Conservation (phyloP, 495 filamentous ascomycete genomes). For the Penicillium paxilli region DNA sequence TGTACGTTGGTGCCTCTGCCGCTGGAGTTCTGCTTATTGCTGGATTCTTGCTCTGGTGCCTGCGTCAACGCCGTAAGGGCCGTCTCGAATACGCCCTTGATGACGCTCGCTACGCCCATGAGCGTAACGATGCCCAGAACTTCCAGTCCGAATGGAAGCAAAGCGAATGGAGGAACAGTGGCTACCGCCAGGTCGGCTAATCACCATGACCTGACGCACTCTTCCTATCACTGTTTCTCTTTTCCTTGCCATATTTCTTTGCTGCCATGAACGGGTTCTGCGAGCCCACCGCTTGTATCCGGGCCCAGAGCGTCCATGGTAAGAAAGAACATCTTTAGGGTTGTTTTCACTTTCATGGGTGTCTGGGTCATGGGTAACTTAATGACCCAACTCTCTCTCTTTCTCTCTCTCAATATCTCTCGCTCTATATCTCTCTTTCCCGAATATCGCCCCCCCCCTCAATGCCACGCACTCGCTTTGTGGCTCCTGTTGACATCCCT, state of each 20-base stretch:
- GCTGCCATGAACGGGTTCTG: slow-evolving; percentile 17
- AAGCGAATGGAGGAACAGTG: slow-evolving; percentile 38
- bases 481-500: neutral
- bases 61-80: slow-evolving; percentile 67
- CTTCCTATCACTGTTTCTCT: neutral
- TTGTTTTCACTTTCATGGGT: neutral
- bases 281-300: slow-evolving; percentile 4
- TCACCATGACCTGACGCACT: neutral
- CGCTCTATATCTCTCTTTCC: neutral
- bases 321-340: neutral
- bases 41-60: slow-evolving; percentile 57
- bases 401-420: neutral
- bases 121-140: slow-evolving; percentile 64
- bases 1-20: slow-evolving; percentile 53
- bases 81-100: slow-evolving; percentile 59
- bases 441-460: neutral
- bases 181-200: slow-evolving; percentile 36
- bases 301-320: slow-evolving; percentile 10
- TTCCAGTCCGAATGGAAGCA: slow-evolving; percentile 47
- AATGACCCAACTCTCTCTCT: slow-evolving; percentile 20
- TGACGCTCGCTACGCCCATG: slow-evolving; percentile 54
- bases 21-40: slow-evolving; percentile 51
- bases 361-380: neutral
- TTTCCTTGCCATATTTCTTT: neutral
- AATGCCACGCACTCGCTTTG: neutral